Conservation (phyloP, 441 rosid species). For the Manihot esculenta region DNA sequence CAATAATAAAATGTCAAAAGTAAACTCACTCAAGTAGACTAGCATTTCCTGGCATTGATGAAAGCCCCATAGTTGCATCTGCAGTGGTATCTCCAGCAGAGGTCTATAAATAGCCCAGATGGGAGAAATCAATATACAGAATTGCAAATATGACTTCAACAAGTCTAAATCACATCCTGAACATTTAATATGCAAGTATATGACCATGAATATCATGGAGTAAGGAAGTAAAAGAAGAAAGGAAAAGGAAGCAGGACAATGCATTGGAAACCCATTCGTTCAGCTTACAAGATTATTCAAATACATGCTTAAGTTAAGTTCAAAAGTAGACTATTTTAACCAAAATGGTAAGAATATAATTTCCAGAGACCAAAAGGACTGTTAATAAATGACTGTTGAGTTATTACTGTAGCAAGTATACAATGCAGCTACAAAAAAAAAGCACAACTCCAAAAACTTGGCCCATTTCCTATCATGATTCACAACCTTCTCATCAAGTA, state of each 20-base stretch:
- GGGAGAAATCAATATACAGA: slow-evolving; percentile 16
- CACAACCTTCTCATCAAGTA: background rate
- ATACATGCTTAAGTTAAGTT: background rate
- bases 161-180: background rate
- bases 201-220: background rate
- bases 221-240: background rate
- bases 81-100: slow-evolving; percentile 54
- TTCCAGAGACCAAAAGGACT: background rate
- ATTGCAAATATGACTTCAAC: slow-evolving; percentile 2
- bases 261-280: background rate
- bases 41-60: slow-evolving; percentile 80
- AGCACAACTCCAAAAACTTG: too few relatives aligned
- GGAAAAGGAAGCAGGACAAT: background rate
- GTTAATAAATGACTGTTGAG: background rate
- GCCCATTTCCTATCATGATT: background rate
- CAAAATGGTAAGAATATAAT: background rate
- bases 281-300: background rate
- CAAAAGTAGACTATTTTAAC: background rate
- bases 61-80: slow-evolving; percentile 52
- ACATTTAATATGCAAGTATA: background rate
- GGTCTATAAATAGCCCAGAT: slow-evolving; percentile 41
- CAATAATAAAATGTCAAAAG: slow-evolving; percentile 10
- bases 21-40: slow-evolving; percentile 84
- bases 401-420: too few relatives aligned
- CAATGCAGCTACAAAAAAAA: too few relatives aligned